Evolutionary conservation across 2,329 filamentous ascomycete genomes (phyloP), one percentile per base, ranked within the genome.

Genomic region (Beauveria sp.): DNA sequence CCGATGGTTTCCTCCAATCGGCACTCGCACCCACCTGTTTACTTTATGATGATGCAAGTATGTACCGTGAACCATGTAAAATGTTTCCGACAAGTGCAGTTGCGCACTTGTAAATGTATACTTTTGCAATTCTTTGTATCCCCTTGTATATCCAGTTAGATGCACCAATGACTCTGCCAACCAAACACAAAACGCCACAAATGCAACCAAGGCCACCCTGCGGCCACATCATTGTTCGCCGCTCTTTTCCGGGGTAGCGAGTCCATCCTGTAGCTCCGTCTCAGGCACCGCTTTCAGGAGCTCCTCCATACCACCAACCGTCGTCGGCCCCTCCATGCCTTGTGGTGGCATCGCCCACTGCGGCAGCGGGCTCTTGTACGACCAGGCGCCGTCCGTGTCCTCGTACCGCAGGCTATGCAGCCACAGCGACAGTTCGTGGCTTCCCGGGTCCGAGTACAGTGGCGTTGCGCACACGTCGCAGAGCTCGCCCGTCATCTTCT

Each of bases 351-450:
- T 73, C 18, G 92, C 93, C 95, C 95, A 99, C 22, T 78, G 78
- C 1, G 95, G 95, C 71, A 97, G 79, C 26, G 86, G 84, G 66
- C 93, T 97, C 70, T 88, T 85, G 73, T 97, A 98, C 58, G 86
- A 86, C 95, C 95, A 99, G 58, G 81, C 81, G 4, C 93, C 93
- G 28, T 86, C 86, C 28, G 86, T 84, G 72, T 93, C 93, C 67
- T 93, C 88, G 72, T 99, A 99, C 51, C 90, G 86, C 63, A 92
- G 85, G 62, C 93, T 96, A 77, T 99, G 95, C 64, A 99, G 80
- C 82, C 93, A 99, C 46, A 99, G 88, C 0, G 90, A 91, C 52
- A 99, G 80, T 77, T 99, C 95, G 69, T 98, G 93, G 47, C 81
- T 76, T 1, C 93, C 93, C 0, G 95, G 95, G 70, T 99, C 95